Percentiles rank a stretch among this genome's conserved stretches.
Conservation (phyloP, 1,139 yeast genomes). For the Blastobotrys aristatus region DNA sequence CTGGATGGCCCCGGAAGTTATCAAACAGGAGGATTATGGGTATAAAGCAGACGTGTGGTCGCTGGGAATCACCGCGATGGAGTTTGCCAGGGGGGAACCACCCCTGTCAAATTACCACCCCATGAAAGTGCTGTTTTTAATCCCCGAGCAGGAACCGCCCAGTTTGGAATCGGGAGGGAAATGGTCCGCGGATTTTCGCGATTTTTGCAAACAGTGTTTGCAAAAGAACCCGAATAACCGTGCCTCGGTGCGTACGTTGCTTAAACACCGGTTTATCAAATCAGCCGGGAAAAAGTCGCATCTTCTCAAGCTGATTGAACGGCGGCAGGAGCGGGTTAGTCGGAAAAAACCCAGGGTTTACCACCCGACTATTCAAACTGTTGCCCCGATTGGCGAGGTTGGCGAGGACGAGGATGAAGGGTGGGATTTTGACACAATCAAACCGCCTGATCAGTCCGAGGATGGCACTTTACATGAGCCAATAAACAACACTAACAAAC, state of each 20-base stretch:
- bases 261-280: slow-evolving; percentile 55
- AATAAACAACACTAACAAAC: background rate
- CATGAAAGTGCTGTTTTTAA: slow-evolving; percentile 66
- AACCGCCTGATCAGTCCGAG: slow-evolving; percentile 18
- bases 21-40: slow-evolving; percentile 80
- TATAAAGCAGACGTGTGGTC: slow-evolving; percentile 95
- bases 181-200: slow-evolving; percentile 47
- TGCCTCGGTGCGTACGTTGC: slow-evolving; percentile 52
- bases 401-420: slow-evolving; percentile 28
- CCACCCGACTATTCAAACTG: slow-evolving; percentile 21
- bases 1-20: slow-evolving; percentile 99
- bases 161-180: slow-evolving; percentile 38
- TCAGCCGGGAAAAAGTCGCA: slow-evolving; percentile 39
- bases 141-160: slow-evolving; percentile 52
- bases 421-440: slow-evolving; percentile 40
- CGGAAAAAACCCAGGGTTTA: slow-evolving; percentile 17
- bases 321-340: slow-evolving; percentile 12
- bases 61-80: slow-evolving; percentile 84
- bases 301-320: slow-evolving; percentile 31
- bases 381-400: slow-evolving; percentile 13
- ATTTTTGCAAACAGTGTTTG: slow-evolving; percentile 63
- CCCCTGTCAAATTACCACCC: slow-evolving; percentile 73
- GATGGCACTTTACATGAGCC: background rate
- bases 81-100: slow-evolving; percentile 76
- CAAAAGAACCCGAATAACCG: slow-evolving; percentile 56